A percentile compares a stretch with the other conserved stretches of the same genome.
phyloP scores from a whole-genome alignment of 2,329 filamentous ascomycete species.

The Colletotrichum cuscutae region DNA sequence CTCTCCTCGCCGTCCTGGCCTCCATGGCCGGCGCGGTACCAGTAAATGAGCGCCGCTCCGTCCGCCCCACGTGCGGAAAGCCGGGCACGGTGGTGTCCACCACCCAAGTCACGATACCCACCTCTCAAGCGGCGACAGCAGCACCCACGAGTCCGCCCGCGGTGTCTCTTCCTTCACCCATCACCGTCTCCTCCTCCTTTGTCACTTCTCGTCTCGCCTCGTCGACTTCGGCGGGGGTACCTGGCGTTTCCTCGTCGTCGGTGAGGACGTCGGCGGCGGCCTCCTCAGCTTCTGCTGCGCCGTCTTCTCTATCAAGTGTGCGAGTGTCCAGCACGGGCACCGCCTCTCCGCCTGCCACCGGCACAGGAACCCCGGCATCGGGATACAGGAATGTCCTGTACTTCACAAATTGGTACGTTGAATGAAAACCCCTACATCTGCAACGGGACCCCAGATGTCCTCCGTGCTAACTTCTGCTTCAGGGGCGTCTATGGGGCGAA shows the following conservation, averaged over 20 bases:
- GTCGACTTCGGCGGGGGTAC: background rate
- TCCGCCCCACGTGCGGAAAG: background rate
- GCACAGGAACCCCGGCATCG: background rate
- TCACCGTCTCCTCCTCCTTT: background rate
- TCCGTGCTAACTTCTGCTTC: background rate
- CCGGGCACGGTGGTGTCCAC: background rate
- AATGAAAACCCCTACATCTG: background rate
- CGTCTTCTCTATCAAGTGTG: background rate
- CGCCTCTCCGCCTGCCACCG: background rate
- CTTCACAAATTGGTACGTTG: slow-evolving; percentile 63
- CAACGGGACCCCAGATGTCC: background rate
- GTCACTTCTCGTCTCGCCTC: background rate
- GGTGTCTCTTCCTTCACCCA: background rate
- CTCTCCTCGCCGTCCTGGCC: slow-evolving; percentile 9
- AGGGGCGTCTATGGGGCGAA: slow-evolving; percentile 56
- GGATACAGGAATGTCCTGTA: slow-evolving; percentile 56
- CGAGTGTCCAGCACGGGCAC: background rate
- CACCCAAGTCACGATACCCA: background rate
- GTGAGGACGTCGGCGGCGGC: background rate
- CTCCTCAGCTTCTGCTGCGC: background rate
- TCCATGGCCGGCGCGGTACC: slow-evolving; percentile 23
- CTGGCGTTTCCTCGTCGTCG: background rate
- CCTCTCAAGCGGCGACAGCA: background rate
- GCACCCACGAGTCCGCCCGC: background rate
- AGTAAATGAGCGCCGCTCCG: background rate